A percentile compares a stretch with the other conserved stretches of the same genome.
Conservation (phyloP, 495 filamentous ascomycete genomes). For the Chaetomidium leptoderma region DNA sequence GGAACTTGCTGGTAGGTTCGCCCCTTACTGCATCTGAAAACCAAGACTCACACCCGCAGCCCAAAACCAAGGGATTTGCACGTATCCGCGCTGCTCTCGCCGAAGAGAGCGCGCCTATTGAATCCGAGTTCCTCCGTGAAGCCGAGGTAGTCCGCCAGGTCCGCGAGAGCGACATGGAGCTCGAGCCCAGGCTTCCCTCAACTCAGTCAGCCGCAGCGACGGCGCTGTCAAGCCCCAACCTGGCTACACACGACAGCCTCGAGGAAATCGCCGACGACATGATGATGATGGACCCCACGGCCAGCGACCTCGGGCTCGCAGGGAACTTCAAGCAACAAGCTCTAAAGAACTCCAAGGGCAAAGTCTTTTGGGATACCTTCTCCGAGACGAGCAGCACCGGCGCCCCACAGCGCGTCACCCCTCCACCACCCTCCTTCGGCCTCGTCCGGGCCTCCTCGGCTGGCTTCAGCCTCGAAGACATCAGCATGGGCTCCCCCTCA, state of each 20-base stretch:
- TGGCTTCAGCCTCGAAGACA: constrained; percentile 62
- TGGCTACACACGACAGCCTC: constrained; percentile 44
- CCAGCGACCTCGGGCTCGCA: constrained; percentile 43
- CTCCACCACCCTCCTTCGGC: constrained; percentile 57
- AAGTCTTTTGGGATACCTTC: constrained; percentile 77
- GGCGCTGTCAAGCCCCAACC: constrained; percentile 49
- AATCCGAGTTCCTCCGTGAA: constrained; percentile 84
- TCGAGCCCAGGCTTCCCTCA: constrained; percentile 37
- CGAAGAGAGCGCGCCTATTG: constrained; percentile 82
- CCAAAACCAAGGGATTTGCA: constrained; percentile 92
- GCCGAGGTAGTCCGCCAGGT: constrained; percentile 93
- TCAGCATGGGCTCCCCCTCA: constrained; percentile 70
- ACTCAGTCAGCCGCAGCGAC: constrained; percentile 44
- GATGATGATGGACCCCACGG: constrained; percentile 53
- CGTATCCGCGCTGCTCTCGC: constrained; percentile 83
- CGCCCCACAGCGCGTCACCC: constrained; percentile 55
- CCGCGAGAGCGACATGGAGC: constrained; percentile 63
- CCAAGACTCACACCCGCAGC: constrained; percentile 41
- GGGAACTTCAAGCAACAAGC: constrained; percentile 70
- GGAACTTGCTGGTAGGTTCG: constrained; percentile 74
- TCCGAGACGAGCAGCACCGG: constrained; percentile 51
- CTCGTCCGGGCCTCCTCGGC: constrained; percentile 55
- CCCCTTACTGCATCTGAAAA: background rate
- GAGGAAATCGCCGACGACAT: constrained; percentile 58
- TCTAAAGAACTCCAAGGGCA: constrained; percentile 62